Evolutionary conservation across 106 monocot genomes (phyloP).

Genomic region (Allium sativum): DNA sequence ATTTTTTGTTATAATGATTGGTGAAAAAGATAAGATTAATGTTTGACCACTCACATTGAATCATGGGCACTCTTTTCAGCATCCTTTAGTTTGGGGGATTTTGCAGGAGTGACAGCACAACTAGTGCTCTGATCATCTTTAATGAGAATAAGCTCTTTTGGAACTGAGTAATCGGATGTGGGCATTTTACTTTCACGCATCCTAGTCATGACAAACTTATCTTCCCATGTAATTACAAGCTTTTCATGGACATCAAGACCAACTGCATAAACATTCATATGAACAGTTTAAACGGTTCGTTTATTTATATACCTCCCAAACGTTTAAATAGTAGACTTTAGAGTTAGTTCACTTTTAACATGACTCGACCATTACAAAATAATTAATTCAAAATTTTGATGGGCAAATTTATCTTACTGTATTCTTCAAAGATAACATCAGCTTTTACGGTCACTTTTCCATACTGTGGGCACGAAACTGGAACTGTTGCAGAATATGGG

Average conservation of each 20-base stretch:
- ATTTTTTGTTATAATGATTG: too few relatives aligned
- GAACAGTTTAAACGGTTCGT: slow-evolving; percentile 8
- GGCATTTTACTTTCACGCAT: slow-evolving; percentile 3
- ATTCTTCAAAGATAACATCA: slow-evolving; percentile 79
- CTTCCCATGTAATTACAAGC: slow-evolving; percentile 36
- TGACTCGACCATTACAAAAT: neutral
- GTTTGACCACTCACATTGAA: slow-evolving; percentile 36
- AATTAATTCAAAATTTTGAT: neutral
- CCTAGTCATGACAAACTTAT: slow-evolving; percentile 10
- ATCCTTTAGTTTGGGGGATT: slow-evolving; percentile 6
- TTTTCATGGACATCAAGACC: slow-evolving; percentile 83
- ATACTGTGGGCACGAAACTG: slow-evolving; percentile 56
- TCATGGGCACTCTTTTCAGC: slow-evolving; percentile 3
- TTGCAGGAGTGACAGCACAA: slow-evolving; percentile 14
- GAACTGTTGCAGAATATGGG: slow-evolving; percentile 48
- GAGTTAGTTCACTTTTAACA: neutral
- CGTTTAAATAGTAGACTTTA: too few relatives aligned
- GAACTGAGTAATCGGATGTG: slow-evolving; percentile 18
- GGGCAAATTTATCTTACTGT: slow-evolving; percentile 35
- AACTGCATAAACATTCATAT: slow-evolving; percentile 33
- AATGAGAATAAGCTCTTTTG: slow-evolving; percentile 47
- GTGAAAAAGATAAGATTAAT: too few relatives aligned
- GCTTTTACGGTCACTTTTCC: slow-evolving; percentile 74
- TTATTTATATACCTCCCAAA: neutral
- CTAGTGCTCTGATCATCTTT: slow-evolving; percentile 28